A percentile compares a stretch with the other conserved stretches of the same genome.
Evolutionary conservation across 805 yeast species (phyloP).

Genomic region (Candida orba): DNA sequence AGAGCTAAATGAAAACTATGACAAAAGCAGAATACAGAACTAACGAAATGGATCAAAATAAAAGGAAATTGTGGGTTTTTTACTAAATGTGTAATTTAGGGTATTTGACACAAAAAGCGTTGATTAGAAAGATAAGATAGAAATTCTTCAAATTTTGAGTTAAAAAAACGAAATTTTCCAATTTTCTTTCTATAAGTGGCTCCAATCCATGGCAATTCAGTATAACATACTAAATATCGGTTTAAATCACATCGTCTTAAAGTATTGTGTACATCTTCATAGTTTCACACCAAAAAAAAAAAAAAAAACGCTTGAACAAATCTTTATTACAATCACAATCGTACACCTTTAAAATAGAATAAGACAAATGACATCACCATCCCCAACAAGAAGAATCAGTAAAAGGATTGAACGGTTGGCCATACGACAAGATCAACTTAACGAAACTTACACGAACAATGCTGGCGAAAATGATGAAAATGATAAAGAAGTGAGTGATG

Average conservation of each 20-base stretch:
- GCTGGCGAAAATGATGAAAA: background rate
- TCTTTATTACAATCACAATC: no score
- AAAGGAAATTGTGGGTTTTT: background rate
- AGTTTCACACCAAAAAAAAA: background rate
- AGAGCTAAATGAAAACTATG: background rate
- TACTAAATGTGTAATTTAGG: background rate
- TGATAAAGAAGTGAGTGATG: background rate
- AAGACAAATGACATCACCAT: background rate
- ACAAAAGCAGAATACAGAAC: background rate
- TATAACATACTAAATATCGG: no score
- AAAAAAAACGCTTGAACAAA: background rate
- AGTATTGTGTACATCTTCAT: no score
- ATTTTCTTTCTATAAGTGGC: no score
- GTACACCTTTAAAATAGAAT: background rate
- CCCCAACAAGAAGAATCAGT: background rate
- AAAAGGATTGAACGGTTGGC: background rate
- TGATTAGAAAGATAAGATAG: no score
- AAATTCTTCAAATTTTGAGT: no score
- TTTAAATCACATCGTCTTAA: no score
- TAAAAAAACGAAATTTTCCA: background rate
- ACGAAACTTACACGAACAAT: background rate
- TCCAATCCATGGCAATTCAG: no score
- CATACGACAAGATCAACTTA: background rate
- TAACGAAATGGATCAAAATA: background rate
- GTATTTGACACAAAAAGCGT: background rate